A percentile compares a stretch with the other conserved stretches of the same genome.
Evolutionary conservation across 257 asterid genomes (phyloP).

Genomic region (Ehretia macrophylla): DNA sequence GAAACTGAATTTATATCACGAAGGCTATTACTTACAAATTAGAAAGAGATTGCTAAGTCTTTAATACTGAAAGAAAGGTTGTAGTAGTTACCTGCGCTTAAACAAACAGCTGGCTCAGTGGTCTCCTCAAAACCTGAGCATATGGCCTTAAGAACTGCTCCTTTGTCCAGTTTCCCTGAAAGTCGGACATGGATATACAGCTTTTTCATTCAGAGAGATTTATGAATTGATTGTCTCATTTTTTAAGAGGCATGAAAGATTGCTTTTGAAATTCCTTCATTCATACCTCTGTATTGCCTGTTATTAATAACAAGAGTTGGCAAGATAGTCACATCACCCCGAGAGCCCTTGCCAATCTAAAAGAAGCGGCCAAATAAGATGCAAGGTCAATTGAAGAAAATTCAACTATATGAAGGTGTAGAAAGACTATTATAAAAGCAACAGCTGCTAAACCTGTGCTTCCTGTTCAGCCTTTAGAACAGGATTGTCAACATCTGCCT

Average conservation of each 20-base stretch:
- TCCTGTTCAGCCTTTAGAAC: constrained; percentile 58
- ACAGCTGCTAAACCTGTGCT: constrained; percentile 34
- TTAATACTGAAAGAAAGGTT: constrained; percentile 8
- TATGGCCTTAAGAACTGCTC: constrained; percentile 61
- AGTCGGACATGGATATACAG: background rate
- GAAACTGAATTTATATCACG: background rate
- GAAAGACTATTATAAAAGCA: background rate
- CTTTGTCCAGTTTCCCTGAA: constrained; percentile 58
- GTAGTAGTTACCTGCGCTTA: constrained; percentile 35
- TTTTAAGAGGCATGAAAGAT: background rate
- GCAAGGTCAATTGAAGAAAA: background rate
- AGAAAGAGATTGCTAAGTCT: background rate
- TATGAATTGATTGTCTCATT: background rate
- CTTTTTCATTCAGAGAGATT: background rate
- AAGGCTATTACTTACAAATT: background rate
- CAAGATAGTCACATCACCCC: constrained; percentile 66
- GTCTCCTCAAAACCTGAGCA: constrained; percentile 69
- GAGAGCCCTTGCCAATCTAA: constrained; percentile 54
- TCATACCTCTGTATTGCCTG: constrained; percentile 57
- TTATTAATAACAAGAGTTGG: constrained; percentile 59
- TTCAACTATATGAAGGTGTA: background rate
- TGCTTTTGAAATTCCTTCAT: background rate
- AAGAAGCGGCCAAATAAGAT: constrained; percentile 3
- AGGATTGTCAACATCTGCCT: constrained; percentile 74
- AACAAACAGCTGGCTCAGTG: constrained; percentile 62